phyloP scores from a whole-genome alignment of 1,284 basidiomycete species.

The Moesziomyces parantarcticus region DNA sequence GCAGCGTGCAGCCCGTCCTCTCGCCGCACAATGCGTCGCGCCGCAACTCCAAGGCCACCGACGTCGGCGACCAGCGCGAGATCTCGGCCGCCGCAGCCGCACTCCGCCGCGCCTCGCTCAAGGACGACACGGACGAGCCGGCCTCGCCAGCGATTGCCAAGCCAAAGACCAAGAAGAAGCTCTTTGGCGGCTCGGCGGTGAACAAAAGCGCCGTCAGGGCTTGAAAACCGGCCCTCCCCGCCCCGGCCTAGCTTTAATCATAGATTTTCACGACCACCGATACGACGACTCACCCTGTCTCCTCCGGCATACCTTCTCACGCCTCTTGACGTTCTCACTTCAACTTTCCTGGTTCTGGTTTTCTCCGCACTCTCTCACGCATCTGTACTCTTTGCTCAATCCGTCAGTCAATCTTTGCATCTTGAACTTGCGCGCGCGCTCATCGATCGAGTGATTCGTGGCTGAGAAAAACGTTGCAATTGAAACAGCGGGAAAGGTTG shows the following conservation, averaged over 20 bases:
- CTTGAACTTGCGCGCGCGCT: no score
- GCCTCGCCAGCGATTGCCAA: constrained; percentile 14
- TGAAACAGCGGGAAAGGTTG: background rate
- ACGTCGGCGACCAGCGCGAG: constrained; percentile 38
- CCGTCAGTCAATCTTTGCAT: no score
- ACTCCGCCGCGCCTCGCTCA: constrained; percentile 21
- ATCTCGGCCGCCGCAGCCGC: constrained; percentile 49
- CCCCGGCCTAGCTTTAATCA: background rate
- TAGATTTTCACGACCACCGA: constrained; percentile 5
- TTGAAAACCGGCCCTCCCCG: background rate
- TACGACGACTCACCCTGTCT: no score
- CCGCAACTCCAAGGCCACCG: constrained; percentile 33
- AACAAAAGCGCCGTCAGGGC: constrained; percentile 36
- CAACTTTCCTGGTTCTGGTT: no score
- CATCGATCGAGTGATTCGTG: no score
- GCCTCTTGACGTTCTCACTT: no score
- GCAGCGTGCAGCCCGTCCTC: constrained; percentile 31
- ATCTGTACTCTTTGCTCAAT: no score
- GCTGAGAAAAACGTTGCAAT: no score
- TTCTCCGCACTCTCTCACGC: no score
- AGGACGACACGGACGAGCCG: constrained; percentile 21
- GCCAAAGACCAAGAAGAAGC: constrained; percentile 41
- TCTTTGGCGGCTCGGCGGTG: constrained; percentile 43
- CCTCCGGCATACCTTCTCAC: no score
- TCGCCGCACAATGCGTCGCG: constrained; percentile 42